Conservation (phyloP, 768 basidiomycete species). For the Boletus sp. region DNA sequence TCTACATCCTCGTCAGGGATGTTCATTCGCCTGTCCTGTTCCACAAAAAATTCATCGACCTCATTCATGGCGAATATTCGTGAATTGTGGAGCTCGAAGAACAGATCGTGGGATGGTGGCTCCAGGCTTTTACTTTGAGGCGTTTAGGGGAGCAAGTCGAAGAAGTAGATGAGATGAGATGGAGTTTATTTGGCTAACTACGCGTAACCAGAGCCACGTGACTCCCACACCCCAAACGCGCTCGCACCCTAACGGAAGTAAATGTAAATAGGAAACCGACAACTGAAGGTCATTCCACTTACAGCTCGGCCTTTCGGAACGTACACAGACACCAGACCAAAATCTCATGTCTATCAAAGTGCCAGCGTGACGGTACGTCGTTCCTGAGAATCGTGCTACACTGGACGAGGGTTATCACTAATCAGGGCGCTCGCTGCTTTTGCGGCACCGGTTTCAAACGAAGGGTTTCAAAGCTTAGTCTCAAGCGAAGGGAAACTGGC, state of each 20-base stretch:
- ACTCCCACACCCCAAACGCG: slow-evolving; percentile 4
- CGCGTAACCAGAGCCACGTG: slow-evolving; percentile 8
- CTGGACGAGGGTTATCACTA: background rate
- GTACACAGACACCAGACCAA: background rate
- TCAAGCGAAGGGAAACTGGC: background rate
- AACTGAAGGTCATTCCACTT: background rate
- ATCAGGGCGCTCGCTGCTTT: background rate
- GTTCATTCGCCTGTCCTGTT: slow-evolving; percentile 53
- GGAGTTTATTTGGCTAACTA: too few species aligned
- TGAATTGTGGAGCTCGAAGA: background rate
- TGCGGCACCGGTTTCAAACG: slow-evolving; percentile 16
- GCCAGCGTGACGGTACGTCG: slow-evolving; percentile 1
- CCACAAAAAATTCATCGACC: slow-evolving; percentile 47
- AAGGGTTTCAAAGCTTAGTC: slow-evolving; percentile 2
- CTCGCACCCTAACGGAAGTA: background rate
- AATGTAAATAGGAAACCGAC: background rate
- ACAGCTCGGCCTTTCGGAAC: background rate
- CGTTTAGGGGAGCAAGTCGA: slow-evolving; percentile 8
- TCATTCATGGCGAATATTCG: slow-evolving; percentile 26
- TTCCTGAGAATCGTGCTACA: slow-evolving; percentile 18
- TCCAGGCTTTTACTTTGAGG: background rate
- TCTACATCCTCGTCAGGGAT: slow-evolving; percentile 51
- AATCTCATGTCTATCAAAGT: background rate
- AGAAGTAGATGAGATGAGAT: too few species aligned
- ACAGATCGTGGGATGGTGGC: background rate